Percentiles rank a stretch among this genome's conserved stretches.
Evolutionary conservation across 495 filamentous ascomycete genomes (phyloP).

Genomic region (Xylaria bambusicola): DNA sequence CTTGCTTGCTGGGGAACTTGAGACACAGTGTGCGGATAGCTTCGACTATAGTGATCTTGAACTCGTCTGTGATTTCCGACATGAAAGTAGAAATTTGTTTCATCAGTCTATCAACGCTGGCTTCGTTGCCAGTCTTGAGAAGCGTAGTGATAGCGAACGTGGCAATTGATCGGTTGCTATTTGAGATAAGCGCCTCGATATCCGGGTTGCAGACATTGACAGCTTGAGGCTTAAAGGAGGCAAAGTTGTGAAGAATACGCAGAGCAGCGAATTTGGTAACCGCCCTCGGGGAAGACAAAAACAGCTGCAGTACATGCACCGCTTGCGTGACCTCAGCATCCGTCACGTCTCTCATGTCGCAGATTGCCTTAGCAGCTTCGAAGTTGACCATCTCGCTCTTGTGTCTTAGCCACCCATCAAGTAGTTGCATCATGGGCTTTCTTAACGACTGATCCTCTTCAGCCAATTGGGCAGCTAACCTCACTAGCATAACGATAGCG

Average conservation of each 20-base stretch:
- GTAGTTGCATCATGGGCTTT: constrained; percentile 90
- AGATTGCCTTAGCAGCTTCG: constrained; percentile 97
- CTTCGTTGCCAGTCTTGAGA: constrained; percentile 96
- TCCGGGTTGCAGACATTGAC: constrained; percentile 95
- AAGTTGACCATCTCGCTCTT: constrained; percentile 99
- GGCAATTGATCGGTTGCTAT: constrained; percentile 94
- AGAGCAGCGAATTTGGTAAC: constrained; percentile 98
- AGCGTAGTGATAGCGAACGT: constrained; percentile 98
- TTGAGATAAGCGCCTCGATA: constrained; percentile 93
- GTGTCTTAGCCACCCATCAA: constrained; percentile 95
- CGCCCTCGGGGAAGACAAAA: constrained; percentile 92
- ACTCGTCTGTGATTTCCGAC: constrained; percentile 97
- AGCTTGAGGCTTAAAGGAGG: constrained; percentile 89
- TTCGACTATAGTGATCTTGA: constrained; percentile 99
- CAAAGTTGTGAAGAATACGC: constrained; percentile 93
- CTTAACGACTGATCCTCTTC: constrained; percentile 88
- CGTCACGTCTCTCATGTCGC: constrained; percentile 87
- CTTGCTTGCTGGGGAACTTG: constrained; percentile 98
- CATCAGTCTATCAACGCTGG: constrained; percentile 95
- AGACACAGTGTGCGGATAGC: constrained; percentile 94
- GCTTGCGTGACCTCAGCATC: constrained; percentile 91
- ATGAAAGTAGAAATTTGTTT: constrained; percentile 98
- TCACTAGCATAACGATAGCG: constrained; percentile 86
- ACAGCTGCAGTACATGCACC: constrained; percentile 91
- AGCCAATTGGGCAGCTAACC: constrained; percentile 90